Evolutionary conservation across 2,329 filamentous ascomycete genomes (phyloP).

Genomic region (Diaporthe ampelina): DNA sequence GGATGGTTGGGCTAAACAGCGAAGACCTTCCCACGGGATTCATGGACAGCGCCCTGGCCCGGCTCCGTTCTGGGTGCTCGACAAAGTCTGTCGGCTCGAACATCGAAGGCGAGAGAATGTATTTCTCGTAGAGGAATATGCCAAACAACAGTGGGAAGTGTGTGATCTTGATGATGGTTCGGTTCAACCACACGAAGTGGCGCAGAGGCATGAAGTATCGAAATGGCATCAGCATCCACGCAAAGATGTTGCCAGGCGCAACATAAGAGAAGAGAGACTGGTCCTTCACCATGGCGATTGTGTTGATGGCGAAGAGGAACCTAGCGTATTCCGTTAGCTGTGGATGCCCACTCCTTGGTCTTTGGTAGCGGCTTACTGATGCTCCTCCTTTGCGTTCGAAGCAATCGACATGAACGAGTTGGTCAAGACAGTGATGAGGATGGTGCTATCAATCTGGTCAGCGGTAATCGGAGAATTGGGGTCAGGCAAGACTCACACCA

Average conservation of each 20-base stretch:
- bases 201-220: constrained; percentile 85
- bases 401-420: constrained; percentile 97
- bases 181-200: constrained; percentile 87
- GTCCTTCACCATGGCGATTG: constrained; percentile 98
- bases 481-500: constrained; percentile 69
- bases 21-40: constrained; percentile 69
- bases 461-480: background rate
- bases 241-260: constrained; percentile 90
- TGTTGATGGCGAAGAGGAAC: constrained; percentile 95
- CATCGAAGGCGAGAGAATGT: constrained; percentile 80
- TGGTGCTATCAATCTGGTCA: constrained; percentile 68
- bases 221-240: constrained; percentile 88
- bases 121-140: constrained; percentile 89
- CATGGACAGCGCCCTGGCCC: constrained; percentile 67
- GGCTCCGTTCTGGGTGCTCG: constrained; percentile 73
- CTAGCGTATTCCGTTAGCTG: constrained; percentile 48
- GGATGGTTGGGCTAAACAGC: constrained; percentile 79
- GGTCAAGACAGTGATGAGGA: constrained; percentile 94
- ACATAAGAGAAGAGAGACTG: constrained; percentile 95
- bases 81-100: constrained; percentile 89
- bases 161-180: constrained; percentile 90
- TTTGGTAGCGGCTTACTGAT: constrained; percentile 66
- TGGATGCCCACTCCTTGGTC: background rate
- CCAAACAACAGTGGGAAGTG: constrained; percentile 89
- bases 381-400: constrained; percentile 92